Evolutionary conservation across 257 asterid genomes (phyloP), one percentile per base, ranked within the genome.

Genomic region (Capsicum rhomboideum): DNA sequence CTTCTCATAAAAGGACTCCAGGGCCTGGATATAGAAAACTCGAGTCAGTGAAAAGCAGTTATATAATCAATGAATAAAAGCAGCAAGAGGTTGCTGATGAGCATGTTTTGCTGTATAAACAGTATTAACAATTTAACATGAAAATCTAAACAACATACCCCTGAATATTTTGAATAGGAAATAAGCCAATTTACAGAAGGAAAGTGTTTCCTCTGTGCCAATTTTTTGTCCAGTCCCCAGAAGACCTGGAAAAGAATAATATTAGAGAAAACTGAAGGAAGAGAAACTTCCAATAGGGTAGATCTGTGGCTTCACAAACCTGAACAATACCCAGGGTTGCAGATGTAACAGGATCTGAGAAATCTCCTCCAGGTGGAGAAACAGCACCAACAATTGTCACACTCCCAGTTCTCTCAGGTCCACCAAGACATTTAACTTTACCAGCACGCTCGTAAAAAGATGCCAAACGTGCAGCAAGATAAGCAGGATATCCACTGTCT

Each of bases 371-470:
- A 0, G 99, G 99, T 82, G 99, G 99, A 87, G 99, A 96, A 86
- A 96, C 98, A 49, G 99, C 99, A 84, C 99, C 99, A 71, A 96
- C 99, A 85, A 96, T 96, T 44, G 99, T 96, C 82, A 96, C 99
- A 88, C 99, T 96, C 59, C 99, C 99, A 79, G 90, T 93, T 90
- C 98, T 92, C 88, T 96, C 99, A 37, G 99, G 99, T 63, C 98
- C 95, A 89, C 99, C 99, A 61, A 96, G 99, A 85, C 99, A 96
- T 90, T 94, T 92, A 83, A 96, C 99, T 90, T 96, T 96, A 75
- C 99, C 99, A 87, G 99, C 99, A 85, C 99, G 98, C 90, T 96
- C 99, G 59, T 96, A 96, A 87, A 96, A 96, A 86, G 99, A 96
- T 80, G 99, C 99, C 90, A 96, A 87, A 90, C 97, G 99, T 74